These are phyloP conservation scores for Jasminum sambac DNA, from an alignment of 257 asterid genomes.

Conservation along the genomic window DNA sequence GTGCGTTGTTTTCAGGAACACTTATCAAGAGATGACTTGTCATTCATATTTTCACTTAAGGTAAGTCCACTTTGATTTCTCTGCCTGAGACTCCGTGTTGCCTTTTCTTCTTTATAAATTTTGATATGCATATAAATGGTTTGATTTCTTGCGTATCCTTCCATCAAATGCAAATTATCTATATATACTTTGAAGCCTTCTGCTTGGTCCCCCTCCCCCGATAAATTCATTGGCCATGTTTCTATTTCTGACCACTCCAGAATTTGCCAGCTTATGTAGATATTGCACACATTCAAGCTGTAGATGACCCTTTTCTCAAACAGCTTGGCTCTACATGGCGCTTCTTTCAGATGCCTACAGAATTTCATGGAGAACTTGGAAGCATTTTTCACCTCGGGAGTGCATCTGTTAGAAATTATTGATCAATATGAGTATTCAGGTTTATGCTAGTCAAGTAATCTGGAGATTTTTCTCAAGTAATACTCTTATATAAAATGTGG, in stretches of 20 bases:
- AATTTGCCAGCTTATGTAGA: conserved; percentile 14
- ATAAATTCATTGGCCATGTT: neutral
- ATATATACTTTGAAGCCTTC: neutral
- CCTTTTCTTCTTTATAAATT: conserved; percentile 21
- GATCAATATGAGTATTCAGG: neutral
- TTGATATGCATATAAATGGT: conserved; percentile 10
- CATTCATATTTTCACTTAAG: conserved; percentile 88
- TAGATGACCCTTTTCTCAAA: neutral
- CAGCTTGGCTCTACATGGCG: neutral
- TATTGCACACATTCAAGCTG: conserved; percentile 8
- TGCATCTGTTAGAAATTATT: neutral
- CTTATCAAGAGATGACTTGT: conserved; percentile 77
- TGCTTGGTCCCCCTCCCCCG: neutral
- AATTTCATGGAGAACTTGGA: neutral
- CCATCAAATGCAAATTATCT: neutral
- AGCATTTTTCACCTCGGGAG: neutral
- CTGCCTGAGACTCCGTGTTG: conserved; percentile 15
- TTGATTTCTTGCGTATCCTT: conserved; percentile 9
- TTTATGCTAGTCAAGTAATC: neutral
- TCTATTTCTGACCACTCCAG: neutral
- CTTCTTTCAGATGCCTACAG: neutral
- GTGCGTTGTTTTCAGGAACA: conserved; percentile 67
- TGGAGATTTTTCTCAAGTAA: neutral
- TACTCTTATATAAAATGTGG: too few species aligned
- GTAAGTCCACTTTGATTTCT: conserved; percentile 37